Conservation (phyloP, 2,329 filamentous ascomycete genomes). For the Diplodia seriata region DNA sequence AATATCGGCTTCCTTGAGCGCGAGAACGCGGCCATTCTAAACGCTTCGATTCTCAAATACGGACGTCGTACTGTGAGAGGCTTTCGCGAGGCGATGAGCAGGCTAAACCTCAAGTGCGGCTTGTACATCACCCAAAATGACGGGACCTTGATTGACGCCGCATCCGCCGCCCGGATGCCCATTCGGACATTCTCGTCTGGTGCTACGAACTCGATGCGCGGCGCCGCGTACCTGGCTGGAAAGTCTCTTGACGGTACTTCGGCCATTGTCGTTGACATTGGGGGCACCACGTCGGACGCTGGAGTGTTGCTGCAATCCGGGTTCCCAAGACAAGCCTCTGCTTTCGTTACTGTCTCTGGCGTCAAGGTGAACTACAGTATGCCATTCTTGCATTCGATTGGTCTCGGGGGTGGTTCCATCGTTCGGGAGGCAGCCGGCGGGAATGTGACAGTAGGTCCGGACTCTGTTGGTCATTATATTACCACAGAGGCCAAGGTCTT, state of each 20-base stretch:
- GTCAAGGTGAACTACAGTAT: conserved; percentile 62
- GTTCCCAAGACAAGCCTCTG: conserved; percentile 68
- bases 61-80: conserved; percentile 55
- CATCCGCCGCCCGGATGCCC: conserved; percentile 55
- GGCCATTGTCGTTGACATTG: conserved; percentile 65
- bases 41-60: conserved; percentile 57
- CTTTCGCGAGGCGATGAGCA: conserved; percentile 56
- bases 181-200: conserved; percentile 61
- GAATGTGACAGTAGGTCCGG: conserved; percentile 62
- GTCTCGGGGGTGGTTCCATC: conserved; percentile 65
- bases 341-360: conserved; percentile 67
- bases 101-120: conserved; percentile 55
- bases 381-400: conserved; percentile 50
- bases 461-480: conserved; percentile 67
- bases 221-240: conserved; percentile 53
- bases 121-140: conserved; percentile 62
- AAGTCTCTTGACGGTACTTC: conserved; percentile 34
- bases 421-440: conserved; percentile 51
- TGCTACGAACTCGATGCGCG: conserved; percentile 61
- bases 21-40: conserved; percentile 60
- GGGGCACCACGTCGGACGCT: conserved; percentile 71
- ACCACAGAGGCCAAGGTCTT: conserved; percentile 63
- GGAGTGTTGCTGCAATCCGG: conserved; percentile 67
- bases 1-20: conserved; percentile 59
- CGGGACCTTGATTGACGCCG: conserved; percentile 57